Base-by-base conservation (phyloP, 2,329 filamentous ascomycete species). In the Botrytis tulipae region DNA sequence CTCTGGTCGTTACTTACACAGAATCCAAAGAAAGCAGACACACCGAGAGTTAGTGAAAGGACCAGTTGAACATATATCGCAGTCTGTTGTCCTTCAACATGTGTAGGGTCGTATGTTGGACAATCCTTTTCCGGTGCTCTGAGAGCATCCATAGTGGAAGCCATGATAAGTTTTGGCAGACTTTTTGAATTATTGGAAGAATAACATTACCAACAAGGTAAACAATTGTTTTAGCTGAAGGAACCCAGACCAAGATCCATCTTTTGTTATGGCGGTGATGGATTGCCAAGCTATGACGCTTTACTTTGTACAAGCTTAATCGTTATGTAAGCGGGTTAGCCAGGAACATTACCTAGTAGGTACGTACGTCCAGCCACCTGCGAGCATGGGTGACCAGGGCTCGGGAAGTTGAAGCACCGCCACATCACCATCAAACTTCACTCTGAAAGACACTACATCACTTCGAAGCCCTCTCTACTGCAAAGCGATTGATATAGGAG, bases 21-120 rank as follows among this genome's bases (percentile, higher is more conserved):
- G 78, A 97, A 97, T 32, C 89, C 85, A 46, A 94, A 75, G 79
- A 96, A 93, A 46, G 93, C 92, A 9, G 87, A 85, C 61, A 92
- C 76, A 46, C 93, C 94, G 51, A 97, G 85, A 8, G 87, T 83
- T 60, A 93, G 81, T 12, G 93, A 95, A 78, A 97, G 86, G 74
- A 90, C 87, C 70, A 94, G 87, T 83, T 97, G 93, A 72, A 91
- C 88, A 44, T 76, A 76, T 59, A 79, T 78, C 70, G 80, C 75
- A 29, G 75, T 77, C 71, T 79, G 76, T 44, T 74, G 73, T 29
- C 78, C 78, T 10, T 60, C 71, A 48, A 80, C 79, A 73, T 80
- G 73, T 25, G 78, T 79, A 25, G 78, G 78, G 37, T 81, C 76
- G 22, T 71, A 62, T 32, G n/a, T 66, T 20, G 71, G 51, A 70